Evolutionary conservation across 75 land plant genomes (phyloP), one percentile per base, ranked within the genome.

Genomic region (Picea glauca): DNA sequence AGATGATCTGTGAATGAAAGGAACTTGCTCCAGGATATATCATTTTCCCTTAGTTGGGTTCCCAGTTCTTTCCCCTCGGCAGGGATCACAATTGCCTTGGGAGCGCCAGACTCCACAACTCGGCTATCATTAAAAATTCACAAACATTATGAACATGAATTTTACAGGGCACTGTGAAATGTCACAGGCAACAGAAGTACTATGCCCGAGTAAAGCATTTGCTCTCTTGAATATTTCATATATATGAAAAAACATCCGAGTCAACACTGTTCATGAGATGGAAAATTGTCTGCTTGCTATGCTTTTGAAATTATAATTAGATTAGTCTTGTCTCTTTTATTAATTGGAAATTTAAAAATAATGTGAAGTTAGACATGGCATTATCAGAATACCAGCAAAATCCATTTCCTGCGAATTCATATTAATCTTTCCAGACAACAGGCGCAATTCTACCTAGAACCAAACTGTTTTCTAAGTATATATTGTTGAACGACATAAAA

Each of bases 1-100:
- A 81, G 63, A 18, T 80, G 80, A 62, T 82, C 73, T 38, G 81
- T 81, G 66, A 38, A 70, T 11, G 88, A 80, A 75, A 96, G 82
- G 76, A 96, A 93, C 59, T 88, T 80, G 58, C 78, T 80, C 99
- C 97, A 94, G 20, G 93, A 83, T 32, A 91, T 3, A 79, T 96
- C 99, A 43, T 85, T 84, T 59, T 82, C 83, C 83, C 98, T 82
- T 74, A 96, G 80, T 74, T 75, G 76, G 26, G 90, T 72, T 32
- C 76, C 84, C 43, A 92, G 60, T 60, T 83, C 77, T n/a, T 91
- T 77, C 59, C 90, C 93, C 72, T 58, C 81, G 14, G 87, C 88
- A 15, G 99, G 93, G 50, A 96, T 60, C 31, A 96, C 93, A 78
- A 96, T 90, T 64, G 84, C 93, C 78, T 79, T 88, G 72, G 87